Percentiles rank a stretch among this genome's conserved stretches.
Conservation (phyloP, 805 yeast genomes). For the Pichia nanzhaoensis region DNA sequence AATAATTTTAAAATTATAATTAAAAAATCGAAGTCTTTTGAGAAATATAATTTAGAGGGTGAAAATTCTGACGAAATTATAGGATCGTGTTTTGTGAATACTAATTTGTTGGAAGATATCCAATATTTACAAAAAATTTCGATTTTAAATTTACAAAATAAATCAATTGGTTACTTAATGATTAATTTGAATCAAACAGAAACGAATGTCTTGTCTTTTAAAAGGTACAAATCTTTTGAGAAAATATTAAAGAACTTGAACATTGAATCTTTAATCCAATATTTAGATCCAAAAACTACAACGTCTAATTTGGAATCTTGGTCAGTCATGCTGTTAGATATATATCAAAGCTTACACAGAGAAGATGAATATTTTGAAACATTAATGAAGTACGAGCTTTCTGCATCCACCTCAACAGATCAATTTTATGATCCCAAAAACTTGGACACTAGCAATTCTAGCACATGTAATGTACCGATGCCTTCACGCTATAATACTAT, state of each 20-base stretch:
- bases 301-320: constrained; percentile 42
- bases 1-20: constrained; percentile 45
- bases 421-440: no score
- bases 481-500: constrained; percentile 38
- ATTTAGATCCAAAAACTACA: constrained; percentile 32
- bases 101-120: constrained; percentile 25
- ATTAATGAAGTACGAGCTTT: constrained; percentile 5
- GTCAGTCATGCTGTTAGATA: constrained; percentile 58
- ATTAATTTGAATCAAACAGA: constrained; percentile 45
- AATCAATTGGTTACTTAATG: constrained; percentile 52
- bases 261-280: constrained; percentile 45
- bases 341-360: constrained; percentile 61
- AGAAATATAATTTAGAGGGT: constrained; percentile 14
- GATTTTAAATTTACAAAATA: constrained; percentile 19
- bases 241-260: constrained; percentile 50
- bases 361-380: constrained; percentile 47
- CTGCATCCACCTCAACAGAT: constrained; percentile 15
- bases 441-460: neutral
- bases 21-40: constrained; percentile 22
- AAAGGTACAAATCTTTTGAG: constrained; percentile 56
- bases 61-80: constrained; percentile 33
- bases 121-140: constrained; percentile 20
- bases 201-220: constrained; percentile 53
- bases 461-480: neutral
- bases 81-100: constrained; percentile 51